Evolutionary conservation across 1,284 basidiomycete genomes (phyloP).

Genomic region (Leccinum pseudoinsigne): DNA sequence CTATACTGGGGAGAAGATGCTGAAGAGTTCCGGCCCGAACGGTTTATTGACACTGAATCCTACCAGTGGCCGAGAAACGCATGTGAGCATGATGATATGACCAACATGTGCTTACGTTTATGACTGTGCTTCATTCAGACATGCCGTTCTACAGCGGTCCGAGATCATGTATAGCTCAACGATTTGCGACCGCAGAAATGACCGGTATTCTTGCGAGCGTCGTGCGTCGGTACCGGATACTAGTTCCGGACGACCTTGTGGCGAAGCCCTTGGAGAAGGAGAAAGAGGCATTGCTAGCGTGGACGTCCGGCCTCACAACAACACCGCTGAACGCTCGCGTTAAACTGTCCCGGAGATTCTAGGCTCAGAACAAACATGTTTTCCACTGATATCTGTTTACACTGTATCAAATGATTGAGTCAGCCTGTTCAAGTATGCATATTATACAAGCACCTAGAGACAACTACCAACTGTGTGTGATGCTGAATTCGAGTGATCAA

Average conservation of each 20-base stretch:
- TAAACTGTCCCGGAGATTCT: conserved; percentile 20
- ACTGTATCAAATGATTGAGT: not conserved
- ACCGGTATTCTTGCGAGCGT: conserved; percentile 33
- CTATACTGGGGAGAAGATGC: conserved; percentile 46
- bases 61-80: conserved; percentile 41
- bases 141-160: conserved; percentile 41
- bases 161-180: conserved; percentile 42
- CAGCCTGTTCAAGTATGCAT: not conserved
- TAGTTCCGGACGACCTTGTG: conserved; percentile 35
- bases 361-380: not conserved
- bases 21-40: conserved; percentile 43
- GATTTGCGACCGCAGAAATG: conserved; percentile 32
- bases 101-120: not conserved
- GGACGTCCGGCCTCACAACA: conserved; percentile 34
- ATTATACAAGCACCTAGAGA: conserved; percentile 1
- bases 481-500: not conserved
- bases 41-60: conserved; percentile 43
- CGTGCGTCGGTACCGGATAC: conserved; percentile 31
- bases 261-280: conserved; percentile 27
- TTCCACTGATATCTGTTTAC: not conserved
- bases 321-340: conserved; percentile 30
- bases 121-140: conserved; percentile 16
- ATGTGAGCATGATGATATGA: conserved; percentile 16
- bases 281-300: conserved; percentile 28
- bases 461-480: not conserved